Evolutionary conservation across 257 asterid genomes (phyloP), one percentile per base, ranked within the genome.

Genomic region (Buddleja alternifolia): DNA sequence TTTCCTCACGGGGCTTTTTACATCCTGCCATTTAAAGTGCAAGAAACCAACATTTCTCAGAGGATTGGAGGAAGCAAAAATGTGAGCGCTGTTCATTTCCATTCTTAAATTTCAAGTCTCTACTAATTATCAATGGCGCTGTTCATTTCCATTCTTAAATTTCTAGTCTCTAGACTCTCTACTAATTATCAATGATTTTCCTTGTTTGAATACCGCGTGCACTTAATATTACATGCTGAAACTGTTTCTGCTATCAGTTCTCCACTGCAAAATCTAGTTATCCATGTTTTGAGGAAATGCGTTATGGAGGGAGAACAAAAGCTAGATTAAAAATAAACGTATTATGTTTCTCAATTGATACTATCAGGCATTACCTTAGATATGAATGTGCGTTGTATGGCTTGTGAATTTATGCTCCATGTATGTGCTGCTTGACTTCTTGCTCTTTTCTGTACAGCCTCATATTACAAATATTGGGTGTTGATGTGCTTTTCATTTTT

Each of bases 61-160:
- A 65, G 92, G 95, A 69, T 66, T 94, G 86, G 92, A 91, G 77
- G 99, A 94, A 82, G 99, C 95, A 74, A 91, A 85, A 83, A 73
- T 86, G 99, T 94, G 83, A 87, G 96, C 67, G 39, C 60, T 64
- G 64, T 73, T 63, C 19, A 20, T 53, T 34, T 7, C 45, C 37
- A 19, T 63, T 66, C 69, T 60, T 53, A 37, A 61, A 41, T 15
- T 51, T 50, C 53, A 67, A 23, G 61, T 50, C 25, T 55, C 72
- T 75, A 48, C 68, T 17, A 29, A 29, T n/a, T 29, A 29, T 29
- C n/a, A n/a, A n/a, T n/a, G n/a, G 96, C 67, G 39, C 60, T 64
- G 64, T 73, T 63, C 19, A 20, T 53, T 34, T 7, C 45, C 37
- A 19, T 63, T 66, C 69, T 60, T 53, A 37, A 61, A 41, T 15